These are phyloP conservation scores for Lentinula aciculospora DNA, from an alignment of 768 basidiomycete genomes.

Conservation along the genomic window DNA sequence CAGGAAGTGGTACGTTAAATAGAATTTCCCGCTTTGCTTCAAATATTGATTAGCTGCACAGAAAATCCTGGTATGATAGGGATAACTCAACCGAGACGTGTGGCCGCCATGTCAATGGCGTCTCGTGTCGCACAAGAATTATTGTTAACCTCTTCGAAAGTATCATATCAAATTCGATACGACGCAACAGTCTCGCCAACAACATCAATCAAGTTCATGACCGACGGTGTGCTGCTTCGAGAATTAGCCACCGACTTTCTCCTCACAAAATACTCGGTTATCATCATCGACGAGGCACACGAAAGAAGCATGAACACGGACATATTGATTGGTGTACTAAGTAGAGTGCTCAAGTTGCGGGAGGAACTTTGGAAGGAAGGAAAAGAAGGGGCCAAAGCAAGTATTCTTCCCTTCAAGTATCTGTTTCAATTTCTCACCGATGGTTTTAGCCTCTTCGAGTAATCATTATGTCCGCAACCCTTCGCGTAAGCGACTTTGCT, in stretches of 20 bases:
- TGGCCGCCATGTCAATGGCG: slow-evolving; percentile 96
- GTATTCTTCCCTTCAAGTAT: not conserved
- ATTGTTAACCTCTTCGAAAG: slow-evolving; percentile 71
- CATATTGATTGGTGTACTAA: slow-evolving; percentile 94
- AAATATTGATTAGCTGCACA: too few relatives aligned
- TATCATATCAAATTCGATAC: slow-evolving; percentile 97
- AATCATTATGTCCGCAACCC: slow-evolving; percentile 98
- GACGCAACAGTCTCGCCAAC: slow-evolving; percentile 87
- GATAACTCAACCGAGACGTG: slow-evolving; percentile 94
- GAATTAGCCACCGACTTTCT: slow-evolving; percentile 91
- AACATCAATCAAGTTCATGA: slow-evolving; percentile 99
- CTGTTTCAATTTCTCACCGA: slow-evolving; percentile 5
- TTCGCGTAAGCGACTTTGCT: slow-evolving; percentile 89
- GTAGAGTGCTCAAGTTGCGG: slow-evolving; percentile 83
- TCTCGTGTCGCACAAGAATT: slow-evolving; percentile 89
- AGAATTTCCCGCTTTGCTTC: not conserved
- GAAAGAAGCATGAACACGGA: slow-evolving; percentile 98
- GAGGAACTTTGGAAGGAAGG: slow-evolving; percentile 86
- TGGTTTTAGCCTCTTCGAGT: slow-evolving; percentile 70
- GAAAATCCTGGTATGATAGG: slow-evolving; percentile 99
- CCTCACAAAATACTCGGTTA: slow-evolving; percentile 89
- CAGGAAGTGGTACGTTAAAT: slow-evolving; percentile 60
- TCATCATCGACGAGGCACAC: slow-evolving; percentile 97
- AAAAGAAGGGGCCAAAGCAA: slow-evolving; percentile 68
- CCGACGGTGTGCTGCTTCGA: slow-evolving; percentile 92